Conservation (phyloP, 2,329 filamentous ascomycete species). For the Diplodia sapinea region DNA sequence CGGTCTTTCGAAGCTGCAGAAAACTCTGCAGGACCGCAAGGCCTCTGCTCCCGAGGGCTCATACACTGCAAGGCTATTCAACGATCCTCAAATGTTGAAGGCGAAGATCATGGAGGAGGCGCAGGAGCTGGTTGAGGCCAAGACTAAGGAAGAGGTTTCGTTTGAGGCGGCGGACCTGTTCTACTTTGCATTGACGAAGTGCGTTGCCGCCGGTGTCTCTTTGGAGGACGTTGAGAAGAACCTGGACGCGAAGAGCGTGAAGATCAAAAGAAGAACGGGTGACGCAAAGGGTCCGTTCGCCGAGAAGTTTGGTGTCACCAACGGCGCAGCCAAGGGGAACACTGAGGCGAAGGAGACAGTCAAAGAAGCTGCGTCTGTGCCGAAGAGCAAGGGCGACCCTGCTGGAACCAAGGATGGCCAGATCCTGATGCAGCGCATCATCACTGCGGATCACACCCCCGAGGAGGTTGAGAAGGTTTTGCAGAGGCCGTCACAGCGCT, state of each 20-base stretch:
- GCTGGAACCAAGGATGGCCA: conserved; percentile 57
- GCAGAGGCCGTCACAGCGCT: conserved; percentile 89
- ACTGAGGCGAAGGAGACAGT: conserved; percentile 47
- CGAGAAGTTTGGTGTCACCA: conserved; percentile 65
- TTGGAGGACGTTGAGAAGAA: conserved; percentile 90
- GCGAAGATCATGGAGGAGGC: conserved; percentile 99
- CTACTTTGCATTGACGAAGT: conserved; percentile 94
- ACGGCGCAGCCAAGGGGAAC: conserved; percentile 35
- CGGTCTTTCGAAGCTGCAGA: conserved; percentile 83
- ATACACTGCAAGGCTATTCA: conserved; percentile 92
- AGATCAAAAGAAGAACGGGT: conserved; percentile 90
- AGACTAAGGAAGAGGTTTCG: conserved; percentile 80
- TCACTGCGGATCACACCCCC: conserved; percentile 68
- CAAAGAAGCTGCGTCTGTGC: conserved; percentile 60
- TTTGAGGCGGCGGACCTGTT: conserved; percentile 95
- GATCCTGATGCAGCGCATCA: conserved; percentile 83
- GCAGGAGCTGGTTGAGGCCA: conserved; percentile 88
- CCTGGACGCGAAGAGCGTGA: conserved; percentile 91
- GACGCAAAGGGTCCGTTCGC: conserved; percentile 95
- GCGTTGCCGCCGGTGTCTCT: conserved; percentile 80
- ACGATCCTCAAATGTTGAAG: conserved; percentile 82
- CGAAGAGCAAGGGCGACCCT: conserved; percentile 59
- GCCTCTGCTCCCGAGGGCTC: conserved; percentile 83
- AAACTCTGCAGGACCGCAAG: conserved; percentile 83
- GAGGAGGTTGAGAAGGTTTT: conserved; percentile 74